These are phyloP conservation scores for Echinosophora koreensis DNA, from an alignment of 306 rosid genomes.

Conservation along the genomic window DNA sequence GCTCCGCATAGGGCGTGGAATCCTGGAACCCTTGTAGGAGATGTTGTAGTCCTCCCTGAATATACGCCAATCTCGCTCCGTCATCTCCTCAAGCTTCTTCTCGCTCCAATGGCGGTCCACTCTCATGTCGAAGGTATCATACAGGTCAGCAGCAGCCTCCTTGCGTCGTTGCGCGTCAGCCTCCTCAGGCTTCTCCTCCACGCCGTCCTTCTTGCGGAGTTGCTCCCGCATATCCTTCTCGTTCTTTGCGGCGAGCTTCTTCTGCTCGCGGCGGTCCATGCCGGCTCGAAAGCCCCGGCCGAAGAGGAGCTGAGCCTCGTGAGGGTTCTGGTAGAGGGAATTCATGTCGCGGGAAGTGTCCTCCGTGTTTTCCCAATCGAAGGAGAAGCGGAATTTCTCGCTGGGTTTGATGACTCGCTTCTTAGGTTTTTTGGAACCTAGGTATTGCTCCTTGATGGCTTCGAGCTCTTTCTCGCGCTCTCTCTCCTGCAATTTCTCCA, in stretches of 20 bases:
- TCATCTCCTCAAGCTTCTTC: slow-evolving; percentile 91
- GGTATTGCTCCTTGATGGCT: slow-evolving; percentile 83
- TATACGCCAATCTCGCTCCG: slow-evolving; percentile 89
- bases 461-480: slow-evolving; percentile 87
- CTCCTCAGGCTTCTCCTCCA: slow-evolving; percentile 91
- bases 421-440: slow-evolving; percentile 88
- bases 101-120: slow-evolving; percentile 95
- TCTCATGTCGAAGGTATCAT: slow-evolving; percentile 85
- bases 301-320: slow-evolving; percentile 86
- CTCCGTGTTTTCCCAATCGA: slow-evolving; percentile 95
- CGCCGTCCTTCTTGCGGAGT: slow-evolving; percentile 71
- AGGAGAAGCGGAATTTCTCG: slow-evolving; percentile 91
- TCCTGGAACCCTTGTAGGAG: slow-evolving; percentile 84
- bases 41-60: slow-evolving; percentile 88
- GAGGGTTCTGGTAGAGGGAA: slow-evolving; percentile 81
- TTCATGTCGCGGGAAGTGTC: slow-evolving; percentile 94
- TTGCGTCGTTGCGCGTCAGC: slow-evolving; percentile 82
- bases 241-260: slow-evolving; percentile 89
- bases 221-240: slow-evolving; percentile 88
- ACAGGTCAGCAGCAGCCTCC: slow-evolving; percentile 83
- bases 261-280: slow-evolving; percentile 92
- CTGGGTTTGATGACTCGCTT: slow-evolving; percentile 91
- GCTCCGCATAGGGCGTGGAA: slow-evolving; percentile 87
- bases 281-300: slow-evolving; percentile 92
- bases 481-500: slow-evolving; percentile 75